Conservation (phyloP, 176 grass and related monocot genomes). For the Elymus sibiricus region DNA sequence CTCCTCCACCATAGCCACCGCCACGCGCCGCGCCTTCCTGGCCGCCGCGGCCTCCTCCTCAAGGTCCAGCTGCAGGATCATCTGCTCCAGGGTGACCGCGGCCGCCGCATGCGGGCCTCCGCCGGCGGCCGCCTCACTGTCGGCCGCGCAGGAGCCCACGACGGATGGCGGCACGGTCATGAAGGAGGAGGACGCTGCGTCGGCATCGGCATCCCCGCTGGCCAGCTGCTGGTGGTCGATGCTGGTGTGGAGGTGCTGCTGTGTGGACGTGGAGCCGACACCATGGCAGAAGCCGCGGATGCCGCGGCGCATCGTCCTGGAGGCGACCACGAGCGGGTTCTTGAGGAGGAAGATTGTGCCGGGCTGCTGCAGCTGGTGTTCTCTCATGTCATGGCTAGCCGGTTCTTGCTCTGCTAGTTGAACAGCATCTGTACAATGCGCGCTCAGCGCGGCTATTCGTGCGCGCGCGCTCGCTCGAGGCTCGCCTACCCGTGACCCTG, state of each 20-base stretch:
- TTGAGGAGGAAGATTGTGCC: constrained; percentile 38
- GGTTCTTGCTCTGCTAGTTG: background rate
- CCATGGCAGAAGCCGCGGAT: constrained; percentile 67
- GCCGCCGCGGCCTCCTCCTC: constrained; percentile 59
- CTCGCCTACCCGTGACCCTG: background rate
- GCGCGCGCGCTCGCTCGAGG: background rate
- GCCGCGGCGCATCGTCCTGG: constrained; percentile 50
- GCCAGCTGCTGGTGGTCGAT: constrained; percentile 1
- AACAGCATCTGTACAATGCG: background rate
- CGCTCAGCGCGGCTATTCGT: background rate
- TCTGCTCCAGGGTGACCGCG: constrained; percentile 70
- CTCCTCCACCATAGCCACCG: background rate
- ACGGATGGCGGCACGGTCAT: constrained; percentile 29
- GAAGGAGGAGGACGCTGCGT: constrained; percentile 40
- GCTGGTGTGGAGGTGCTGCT: constrained; percentile 38
- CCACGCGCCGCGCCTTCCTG: constrained; percentile 33
- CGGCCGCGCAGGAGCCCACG: constrained; percentile 51
- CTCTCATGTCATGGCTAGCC: background rate
- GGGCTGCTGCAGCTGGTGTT: background rate
- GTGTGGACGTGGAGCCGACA: constrained; percentile 59
- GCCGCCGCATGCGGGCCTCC: background rate
- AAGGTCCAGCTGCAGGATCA: constrained; percentile 94
- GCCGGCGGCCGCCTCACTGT: constrained; percentile 21
- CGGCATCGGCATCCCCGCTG: background rate
- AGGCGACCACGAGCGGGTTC: constrained; percentile 2